phyloP scores from a whole-genome alignment of 163 green algal species.

The Scenedesmus sp. region DNA sequence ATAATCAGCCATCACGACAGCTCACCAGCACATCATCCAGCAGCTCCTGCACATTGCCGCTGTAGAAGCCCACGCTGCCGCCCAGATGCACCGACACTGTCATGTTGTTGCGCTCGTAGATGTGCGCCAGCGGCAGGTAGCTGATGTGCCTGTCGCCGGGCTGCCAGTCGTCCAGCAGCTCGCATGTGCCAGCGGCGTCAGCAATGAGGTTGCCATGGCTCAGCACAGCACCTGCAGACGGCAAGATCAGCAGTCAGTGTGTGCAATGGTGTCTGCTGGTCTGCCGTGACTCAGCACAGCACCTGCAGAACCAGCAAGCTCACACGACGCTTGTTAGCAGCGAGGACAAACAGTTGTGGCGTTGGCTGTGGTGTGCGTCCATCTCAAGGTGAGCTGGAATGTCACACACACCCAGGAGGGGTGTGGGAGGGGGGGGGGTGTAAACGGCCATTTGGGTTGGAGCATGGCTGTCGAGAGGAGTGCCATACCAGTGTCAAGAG shows the following conservation, averaged over 20 bases:
- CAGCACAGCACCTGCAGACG: constrained; percentile 82
- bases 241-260: not conserved
- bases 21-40: constrained; percentile 92
- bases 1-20: not conserved
- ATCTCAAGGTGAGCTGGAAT: no score
- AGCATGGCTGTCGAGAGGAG: no score
- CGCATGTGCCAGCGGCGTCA: constrained; percentile 73
- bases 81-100: constrained; percentile 71
- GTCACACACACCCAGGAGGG: no score
- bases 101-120: constrained; percentile 97
- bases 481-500: no score
- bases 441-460: no score
- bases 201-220: constrained; percentile 92
- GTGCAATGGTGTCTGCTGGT: constrained; percentile 69
- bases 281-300: constrained; percentile 89
- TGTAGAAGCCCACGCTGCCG: constrained; percentile 94
- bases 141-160: constrained; percentile 89
- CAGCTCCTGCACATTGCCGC: constrained; percentile 89
- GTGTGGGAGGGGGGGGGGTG: no score
- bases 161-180: constrained; percentile 59
- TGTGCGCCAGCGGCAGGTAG: constrained; percentile 99
- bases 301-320: constrained; percentile 57
- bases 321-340: not conserved
- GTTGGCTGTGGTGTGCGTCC: no score
- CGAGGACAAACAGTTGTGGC: no score